A percentile compares a stretch with the other conserved stretches of the same genome.
These are phyloP conservation scores for Pseudogymnoascus sp. DNA, from an alignment of 2,329 filamentous ascomycete species.

Conservation along the genomic window DNA sequence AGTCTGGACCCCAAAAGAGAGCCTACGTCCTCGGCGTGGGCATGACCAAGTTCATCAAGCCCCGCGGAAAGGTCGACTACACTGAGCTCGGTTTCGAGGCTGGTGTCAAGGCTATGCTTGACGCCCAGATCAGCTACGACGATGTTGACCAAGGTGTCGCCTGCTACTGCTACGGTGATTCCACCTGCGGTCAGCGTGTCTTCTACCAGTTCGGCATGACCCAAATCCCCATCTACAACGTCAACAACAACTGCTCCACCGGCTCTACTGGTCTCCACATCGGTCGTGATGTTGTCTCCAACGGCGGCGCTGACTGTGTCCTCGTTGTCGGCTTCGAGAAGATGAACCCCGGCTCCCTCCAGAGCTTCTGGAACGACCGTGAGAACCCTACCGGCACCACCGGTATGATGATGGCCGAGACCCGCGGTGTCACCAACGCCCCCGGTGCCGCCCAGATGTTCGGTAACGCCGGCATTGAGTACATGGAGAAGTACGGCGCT, in stretches of 20 bases:
- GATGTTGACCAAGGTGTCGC: slow-evolving; percentile 90
- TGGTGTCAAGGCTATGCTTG: slow-evolving; percentile 75
- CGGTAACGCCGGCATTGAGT: slow-evolving; percentile 86
- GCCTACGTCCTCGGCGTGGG: slow-evolving; percentile 92
- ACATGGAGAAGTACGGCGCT: slow-evolving; percentile 93
- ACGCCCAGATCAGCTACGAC: slow-evolving; percentile 90
- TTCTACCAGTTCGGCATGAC: slow-evolving; percentile 99
- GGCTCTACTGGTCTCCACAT: slow-evolving; percentile 86
- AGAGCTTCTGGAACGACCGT: slow-evolving; percentile 77
- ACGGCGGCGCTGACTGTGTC: slow-evolving; percentile 78
- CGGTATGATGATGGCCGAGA: slow-evolving; percentile 71
- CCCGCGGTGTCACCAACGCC: slow-evolving; percentile 70
- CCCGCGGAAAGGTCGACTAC: slow-evolving; percentile 87
- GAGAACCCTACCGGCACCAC: slow-evolving; percentile 69
- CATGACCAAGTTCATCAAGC: slow-evolving; percentile 99
- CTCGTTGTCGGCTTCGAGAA: slow-evolving; percentile 95
- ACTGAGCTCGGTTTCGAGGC: slow-evolving; percentile 91
- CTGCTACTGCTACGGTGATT: slow-evolving; percentile 98
- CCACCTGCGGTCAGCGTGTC: slow-evolving; percentile 87
- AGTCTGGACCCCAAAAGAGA: background rate
- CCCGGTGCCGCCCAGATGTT: slow-evolving; percentile 90
- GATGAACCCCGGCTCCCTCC: slow-evolving; percentile 88
- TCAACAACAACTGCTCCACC: slow-evolving; percentile 98
- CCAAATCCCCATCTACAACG: slow-evolving; percentile 90
- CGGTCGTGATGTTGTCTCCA: slow-evolving; percentile 68